Evolutionary conservation across 1,139 yeast genomes (phyloP).

Genomic region (Hyphopichia wangnamkhiaoensis): DNA sequence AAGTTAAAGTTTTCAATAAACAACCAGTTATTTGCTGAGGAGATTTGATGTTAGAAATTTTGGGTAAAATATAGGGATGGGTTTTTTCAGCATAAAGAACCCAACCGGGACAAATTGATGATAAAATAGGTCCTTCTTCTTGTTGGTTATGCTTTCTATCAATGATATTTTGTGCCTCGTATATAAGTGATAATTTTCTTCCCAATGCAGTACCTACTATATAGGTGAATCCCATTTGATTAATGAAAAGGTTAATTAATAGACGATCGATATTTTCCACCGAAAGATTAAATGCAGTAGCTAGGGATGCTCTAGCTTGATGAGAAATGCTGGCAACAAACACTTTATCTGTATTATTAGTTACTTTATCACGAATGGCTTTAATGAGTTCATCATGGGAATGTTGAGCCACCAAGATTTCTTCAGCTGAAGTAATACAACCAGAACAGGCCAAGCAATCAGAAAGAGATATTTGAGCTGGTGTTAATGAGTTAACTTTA

Average conservation of each 20-base stretch:
- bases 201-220: conserved; percentile 88
- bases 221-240: conserved; percentile 66
- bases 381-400: conserved; percentile 77
- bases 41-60: conserved; percentile 66
- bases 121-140: conserved; percentile 46
- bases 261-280: conserved; percentile 62
- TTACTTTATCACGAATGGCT: conserved; percentile 43
- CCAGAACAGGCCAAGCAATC: conserved; percentile 98
- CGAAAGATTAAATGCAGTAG: conserved; percentile 60
- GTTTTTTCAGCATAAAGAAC: conserved; percentile 94
- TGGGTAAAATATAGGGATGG: conserved; percentile 77
- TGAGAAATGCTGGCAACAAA: conserved; percentile 85
- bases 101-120: conserved; percentile 94
- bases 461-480: conserved; percentile 85
- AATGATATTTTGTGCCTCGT: conserved; percentile 55
- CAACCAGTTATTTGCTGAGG: conserved; percentile 94
- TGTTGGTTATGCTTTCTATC: conserved; percentile 18
- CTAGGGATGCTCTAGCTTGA: conserved; percentile 81
- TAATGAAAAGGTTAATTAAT: conserved; percentile 57
- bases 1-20: conserved; percentile 60
- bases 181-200: conserved; percentile 65
- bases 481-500: conserved; percentile 51
- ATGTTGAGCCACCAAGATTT: conserved; percentile 86
- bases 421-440: conserved; percentile 95
- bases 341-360: conserved; percentile 24